Evolutionary conservation across 2,329 filamentous ascomycete species (phyloP), one percentile per base, ranked within the genome.

Genomic region (Trichoderma sp.): DNA sequence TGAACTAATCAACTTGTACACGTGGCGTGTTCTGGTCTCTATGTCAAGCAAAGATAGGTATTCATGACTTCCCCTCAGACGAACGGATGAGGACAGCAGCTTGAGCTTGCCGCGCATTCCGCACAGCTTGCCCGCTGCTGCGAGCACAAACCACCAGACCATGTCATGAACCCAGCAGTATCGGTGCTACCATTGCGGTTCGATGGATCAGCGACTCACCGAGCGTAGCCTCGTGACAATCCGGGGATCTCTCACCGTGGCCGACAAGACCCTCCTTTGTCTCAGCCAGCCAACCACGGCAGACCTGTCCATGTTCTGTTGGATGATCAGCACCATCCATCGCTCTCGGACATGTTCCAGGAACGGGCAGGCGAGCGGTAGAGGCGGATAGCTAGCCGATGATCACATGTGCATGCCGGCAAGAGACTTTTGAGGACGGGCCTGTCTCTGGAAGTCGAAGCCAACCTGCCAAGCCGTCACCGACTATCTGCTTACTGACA

Each of bases 211-310:
- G 45, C 57, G 30, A n/a, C 48, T 62, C 59, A 62, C 59, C 59
- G 59, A 62, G 41, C 24, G 19, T 54, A 48, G 59, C 58, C 58
- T 52, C 58, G 58, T 62, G 58, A 62, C 58, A 6, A 15, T 41
- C 52, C 44, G 48, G 21, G 39, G 30, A 45, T 34, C 28, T 60
- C 59, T 34, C 59, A 62, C 59, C 59, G 59, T 62, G 21, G 59
- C 44, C 48, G 48, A 62, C 45, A 54, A 63, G 60, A 21, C 57
- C 59, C 26, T 62, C 59, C 50, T 34, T 39, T 54, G 48, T 28
- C 26, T 19, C 28, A 2, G 24, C 30, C n/a, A 39, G 39, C 60
- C 60, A 55, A 63, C 60, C 60, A 63, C 60, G 51, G 21, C 50
- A 0, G 44, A 19, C 43, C 10, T 24, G 44, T 50, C 43, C 43